phyloP scores from a whole-genome alignment of 169 alveolate species.

The Plasmodium vinckei region DNA sequence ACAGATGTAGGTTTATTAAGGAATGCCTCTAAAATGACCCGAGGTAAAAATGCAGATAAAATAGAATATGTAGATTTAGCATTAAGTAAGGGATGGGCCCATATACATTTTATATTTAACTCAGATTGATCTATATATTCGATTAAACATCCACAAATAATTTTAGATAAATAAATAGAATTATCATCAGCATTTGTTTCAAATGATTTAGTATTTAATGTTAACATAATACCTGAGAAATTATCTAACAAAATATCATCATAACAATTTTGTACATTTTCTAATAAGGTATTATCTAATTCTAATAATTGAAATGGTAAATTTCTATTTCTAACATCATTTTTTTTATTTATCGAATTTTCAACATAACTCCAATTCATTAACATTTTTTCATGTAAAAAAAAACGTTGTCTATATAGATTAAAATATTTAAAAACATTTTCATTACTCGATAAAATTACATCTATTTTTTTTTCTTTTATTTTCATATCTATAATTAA shows the following conservation, averaged over 20 bases:
- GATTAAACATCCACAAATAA: conserved; percentile 85
- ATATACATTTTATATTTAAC: conserved; percentile 82
- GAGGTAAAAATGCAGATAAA: conserved; percentile 84
- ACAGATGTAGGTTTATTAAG: conserved; percentile 31
- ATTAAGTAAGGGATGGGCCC: conserved; percentile 85
- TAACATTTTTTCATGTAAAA: conserved; percentile 81
- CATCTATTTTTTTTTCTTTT: conserved; percentile 76
- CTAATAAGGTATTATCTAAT: conserved; percentile 77
- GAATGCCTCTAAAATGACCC: conserved; percentile 84
- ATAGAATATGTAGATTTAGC: conserved; percentile 83
- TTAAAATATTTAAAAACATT: conserved; percentile 77
- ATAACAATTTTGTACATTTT: conserved; percentile 80
- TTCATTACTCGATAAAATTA: conserved; percentile 74
- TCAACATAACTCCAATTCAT: conserved; percentile 84
- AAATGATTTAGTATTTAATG: conserved; percentile 82
- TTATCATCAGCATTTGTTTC: conserved; percentile 36
- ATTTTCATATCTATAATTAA: conserved; percentile 52
- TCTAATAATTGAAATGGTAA: conserved; percentile 86
- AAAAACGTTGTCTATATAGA: conserved; percentile 83
- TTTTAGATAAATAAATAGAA: conserved; percentile 71
- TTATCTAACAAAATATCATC: conserved; percentile 84
- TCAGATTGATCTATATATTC: conserved; percentile 84
- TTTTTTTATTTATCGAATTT: conserved; percentile 29
- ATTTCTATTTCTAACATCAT: conserved; percentile 80
- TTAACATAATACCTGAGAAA: conserved; percentile 84